Conservation (phyloP, 495 filamentous ascomycete genomes). For the Aspergillus hancockii region DNA sequence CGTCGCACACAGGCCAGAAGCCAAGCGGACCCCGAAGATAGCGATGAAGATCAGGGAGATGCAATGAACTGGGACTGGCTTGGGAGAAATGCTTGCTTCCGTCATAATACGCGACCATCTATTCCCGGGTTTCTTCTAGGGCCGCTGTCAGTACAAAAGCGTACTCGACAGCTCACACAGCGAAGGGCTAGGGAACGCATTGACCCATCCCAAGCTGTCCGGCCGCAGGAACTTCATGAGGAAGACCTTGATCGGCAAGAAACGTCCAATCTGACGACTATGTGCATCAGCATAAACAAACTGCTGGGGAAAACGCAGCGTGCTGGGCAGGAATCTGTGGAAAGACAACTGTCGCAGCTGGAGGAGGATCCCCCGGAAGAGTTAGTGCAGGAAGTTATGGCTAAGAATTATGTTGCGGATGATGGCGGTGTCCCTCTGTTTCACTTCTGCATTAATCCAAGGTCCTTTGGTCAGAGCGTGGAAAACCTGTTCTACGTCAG, state of each 20-base stretch:
- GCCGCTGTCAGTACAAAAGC: constrained; percentile 86
- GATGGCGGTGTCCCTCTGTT: constrained; percentile 74
- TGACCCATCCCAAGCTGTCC: constrained; percentile 60
- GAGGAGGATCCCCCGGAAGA: constrained; percentile 38
- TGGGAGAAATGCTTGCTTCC: constrained; percentile 72
- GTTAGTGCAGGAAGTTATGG: constrained; percentile 46
- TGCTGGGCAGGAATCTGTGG: constrained; percentile 33
- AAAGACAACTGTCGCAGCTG: constrained; percentile 29
- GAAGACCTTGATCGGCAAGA: constrained; percentile 72
- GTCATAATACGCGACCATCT: constrained; percentile 69
- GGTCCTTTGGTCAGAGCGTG: constrained; percentile 89
- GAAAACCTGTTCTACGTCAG: constrained; percentile 97
- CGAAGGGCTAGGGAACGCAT: constrained; percentile 63
- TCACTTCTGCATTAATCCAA: constrained; percentile 83
- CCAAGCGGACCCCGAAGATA: constrained; percentile 48
- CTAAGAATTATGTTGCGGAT: constrained; percentile 54
- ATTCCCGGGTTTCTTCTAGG: constrained; percentile 86
- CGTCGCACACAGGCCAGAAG: constrained; percentile 32
- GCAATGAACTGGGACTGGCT: constrained; percentile 86
- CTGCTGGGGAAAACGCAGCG: constrained; percentile 41
- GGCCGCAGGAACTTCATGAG: constrained; percentile 71
- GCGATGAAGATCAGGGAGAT: constrained; percentile 65
- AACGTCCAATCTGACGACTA: constrained; percentile 69
- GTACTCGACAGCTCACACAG: constrained; percentile 65
- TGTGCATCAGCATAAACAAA: constrained; percentile 64